A percentile compares a stretch with the other conserved stretches of the same genome.
These are phyloP conservation scores for Hymenoscyphus fructigenus DNA, from an alignment of 2,329 filamentous ascomycete species.

Conservation along the genomic window DNA sequence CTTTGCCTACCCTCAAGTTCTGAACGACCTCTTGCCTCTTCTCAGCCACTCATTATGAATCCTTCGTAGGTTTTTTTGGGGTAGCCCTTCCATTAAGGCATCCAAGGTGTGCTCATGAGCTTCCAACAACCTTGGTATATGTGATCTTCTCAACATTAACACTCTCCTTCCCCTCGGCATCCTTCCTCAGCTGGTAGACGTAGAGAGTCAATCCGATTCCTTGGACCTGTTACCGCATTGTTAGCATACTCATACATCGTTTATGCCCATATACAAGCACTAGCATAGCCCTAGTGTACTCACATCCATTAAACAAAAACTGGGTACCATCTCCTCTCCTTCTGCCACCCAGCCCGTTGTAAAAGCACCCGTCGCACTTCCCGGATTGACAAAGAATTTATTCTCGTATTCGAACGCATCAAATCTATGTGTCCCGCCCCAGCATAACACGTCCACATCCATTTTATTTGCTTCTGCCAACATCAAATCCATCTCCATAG, in stretches of 20 bases:
- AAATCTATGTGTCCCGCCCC: conserved; percentile 66
- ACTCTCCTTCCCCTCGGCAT: conserved; percentile 73
- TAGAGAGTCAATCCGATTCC: conserved; percentile 94
- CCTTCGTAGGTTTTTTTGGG: not conserved
- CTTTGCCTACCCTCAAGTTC: not conserved
- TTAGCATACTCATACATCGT: conserved; percentile 25
- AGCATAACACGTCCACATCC: conserved; percentile 68
- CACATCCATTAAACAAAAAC: conserved; percentile 98
- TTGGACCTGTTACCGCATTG: conserved; percentile 66
- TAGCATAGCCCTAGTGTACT: conserved; percentile 43
- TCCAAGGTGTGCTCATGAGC: conserved; percentile 27
- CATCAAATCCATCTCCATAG: conserved; percentile 62
- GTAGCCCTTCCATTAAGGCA: not conserved
- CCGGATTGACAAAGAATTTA: conserved; percentile 72
- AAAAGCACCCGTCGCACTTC: conserved; percentile 64
- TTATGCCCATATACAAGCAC: not conserved
- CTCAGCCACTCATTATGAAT: not conserved
- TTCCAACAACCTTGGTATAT: conserved; percentile 67
- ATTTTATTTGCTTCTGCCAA: conserved; percentile 67
- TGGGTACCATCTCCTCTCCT: conserved; percentile 76
- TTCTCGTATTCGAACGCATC: conserved; percentile 73
- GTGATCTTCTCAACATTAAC: conserved; percentile 85
- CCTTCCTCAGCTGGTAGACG: conserved; percentile 83
- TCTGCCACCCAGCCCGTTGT: conserved; percentile 57
- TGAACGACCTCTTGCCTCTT: not conserved